phyloP scores from a whole-genome alignment of 768 basidiomycete genomes.

The Mycena haematopus region DNA sequence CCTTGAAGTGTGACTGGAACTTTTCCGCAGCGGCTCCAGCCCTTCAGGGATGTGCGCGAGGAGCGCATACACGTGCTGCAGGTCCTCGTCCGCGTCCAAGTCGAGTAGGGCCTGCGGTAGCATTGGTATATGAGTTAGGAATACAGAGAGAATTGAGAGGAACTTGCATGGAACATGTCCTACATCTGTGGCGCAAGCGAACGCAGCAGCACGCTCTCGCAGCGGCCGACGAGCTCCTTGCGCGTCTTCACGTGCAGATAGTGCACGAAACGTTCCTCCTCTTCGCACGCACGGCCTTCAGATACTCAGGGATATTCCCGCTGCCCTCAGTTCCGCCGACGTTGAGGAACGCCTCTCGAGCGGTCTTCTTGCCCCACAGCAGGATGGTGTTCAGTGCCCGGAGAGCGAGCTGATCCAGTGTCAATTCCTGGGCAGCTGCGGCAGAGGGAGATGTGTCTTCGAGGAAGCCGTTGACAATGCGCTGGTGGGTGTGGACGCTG shows the following conservation, averaged over 20 bases:
- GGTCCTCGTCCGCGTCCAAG: slow-evolving; percentile 92
- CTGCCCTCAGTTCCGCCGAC: slow-evolving; percentile 64
- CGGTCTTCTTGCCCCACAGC: too few relatives aligned
- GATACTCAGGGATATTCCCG: slow-evolving; percentile 81
- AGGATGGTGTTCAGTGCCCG: too few relatives aligned
- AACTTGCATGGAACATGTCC: slow-evolving; percentile 81
- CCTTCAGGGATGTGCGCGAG: slow-evolving; percentile 90
- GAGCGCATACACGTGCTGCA: slow-evolving; percentile 94
- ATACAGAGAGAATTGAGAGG: background rate
- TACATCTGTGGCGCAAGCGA: slow-evolving; percentile 85
- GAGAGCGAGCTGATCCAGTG: too few relatives aligned
- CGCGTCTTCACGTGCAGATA: slow-evolving; percentile 91
- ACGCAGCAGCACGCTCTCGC: slow-evolving; percentile 90
- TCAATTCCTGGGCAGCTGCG: too few relatives aligned
- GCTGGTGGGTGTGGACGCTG: too few relatives aligned
- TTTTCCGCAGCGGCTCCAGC: slow-evolving; percentile 88
- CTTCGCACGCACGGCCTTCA: slow-evolving; percentile 91
- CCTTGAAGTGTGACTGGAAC: slow-evolving; percentile 96
- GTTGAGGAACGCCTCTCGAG: slow-evolving; percentile 80
- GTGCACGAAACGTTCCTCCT: slow-evolving; percentile 94
- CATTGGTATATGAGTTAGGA: background rate
- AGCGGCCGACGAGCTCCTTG: slow-evolving; percentile 78
- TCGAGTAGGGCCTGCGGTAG: slow-evolving; percentile 64
- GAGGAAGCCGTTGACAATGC: too few relatives aligned
- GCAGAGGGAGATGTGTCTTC: too few relatives aligned